Conservation (phyloP, 2,329 filamentous ascomycete species). For the Emmonsia crescens region DNA sequence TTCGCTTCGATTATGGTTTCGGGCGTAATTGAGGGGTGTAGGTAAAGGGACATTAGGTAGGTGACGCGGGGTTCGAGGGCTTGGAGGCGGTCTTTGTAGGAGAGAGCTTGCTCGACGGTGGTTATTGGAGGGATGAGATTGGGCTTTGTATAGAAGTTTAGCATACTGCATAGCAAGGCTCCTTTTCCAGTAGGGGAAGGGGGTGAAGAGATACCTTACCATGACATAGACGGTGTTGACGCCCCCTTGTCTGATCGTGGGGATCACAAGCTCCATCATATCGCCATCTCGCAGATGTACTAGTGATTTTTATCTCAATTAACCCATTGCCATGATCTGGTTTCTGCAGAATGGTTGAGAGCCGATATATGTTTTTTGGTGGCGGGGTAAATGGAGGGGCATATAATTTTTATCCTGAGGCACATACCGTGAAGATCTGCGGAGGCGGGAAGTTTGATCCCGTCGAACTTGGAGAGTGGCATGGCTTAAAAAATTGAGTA, state of each 20-base stretch:
- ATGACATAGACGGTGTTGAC: conserved; percentile 52
- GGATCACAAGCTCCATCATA: conserved; percentile 48
- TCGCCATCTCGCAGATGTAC: conserved; percentile 60
- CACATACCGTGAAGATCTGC: conserved; percentile 52
- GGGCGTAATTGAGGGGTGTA: conserved; percentile 53
- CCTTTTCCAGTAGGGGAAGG: neutral
- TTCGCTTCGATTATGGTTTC: conserved; percentile 63
- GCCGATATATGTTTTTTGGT: neutral
- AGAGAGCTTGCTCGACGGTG: conserved; percentile 51
- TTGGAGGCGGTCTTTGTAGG: conserved; percentile 53
- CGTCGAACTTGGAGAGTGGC: conserved; percentile 26
- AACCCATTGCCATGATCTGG: neutral
- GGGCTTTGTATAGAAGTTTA: conserved; percentile 36
- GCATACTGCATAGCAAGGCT: neutral
- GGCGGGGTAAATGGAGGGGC: conserved; percentile 12
- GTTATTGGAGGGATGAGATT: conserved; percentile 56
- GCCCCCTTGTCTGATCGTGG: conserved; percentile 49
- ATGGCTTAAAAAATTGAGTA: conserved; percentile 11
- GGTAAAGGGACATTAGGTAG: conserved; percentile 65
- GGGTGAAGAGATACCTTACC: conserved; percentile 25
- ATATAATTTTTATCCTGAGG: conserved; percentile 5
- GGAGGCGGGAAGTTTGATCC: conserved; percentile 47
- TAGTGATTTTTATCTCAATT: conserved; percentile 1
- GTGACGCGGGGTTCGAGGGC: conserved; percentile 51
- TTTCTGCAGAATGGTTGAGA: neutral